These are phyloP conservation scores for Fraxinus paxiana DNA, from an alignment of 305 asterid genomes.

Conservation along the genomic window DNA sequence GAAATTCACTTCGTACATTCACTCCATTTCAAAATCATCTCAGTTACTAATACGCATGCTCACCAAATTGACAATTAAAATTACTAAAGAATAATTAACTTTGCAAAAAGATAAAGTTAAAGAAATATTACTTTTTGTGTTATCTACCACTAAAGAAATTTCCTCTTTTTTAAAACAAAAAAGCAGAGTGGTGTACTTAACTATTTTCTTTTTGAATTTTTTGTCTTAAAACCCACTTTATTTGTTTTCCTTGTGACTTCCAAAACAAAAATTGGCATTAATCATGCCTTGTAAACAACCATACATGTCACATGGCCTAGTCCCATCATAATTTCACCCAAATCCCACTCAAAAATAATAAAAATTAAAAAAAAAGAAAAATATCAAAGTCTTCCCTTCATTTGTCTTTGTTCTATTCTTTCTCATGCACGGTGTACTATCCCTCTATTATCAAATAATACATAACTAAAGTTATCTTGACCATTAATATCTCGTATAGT, in stretches of 20 bases:
- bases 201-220: background rate
- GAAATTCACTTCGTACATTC: background rate
- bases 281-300: background rate
- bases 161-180: background rate
- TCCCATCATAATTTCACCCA: background rate
- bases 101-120: background rate
- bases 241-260: background rate
- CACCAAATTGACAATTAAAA: background rate
- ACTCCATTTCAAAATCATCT: background rate
- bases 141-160: background rate
- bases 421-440: background rate
- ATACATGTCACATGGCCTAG: background rate
- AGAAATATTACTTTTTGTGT: background rate
- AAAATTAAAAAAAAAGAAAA: background rate
- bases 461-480: background rate
- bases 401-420: background rate
- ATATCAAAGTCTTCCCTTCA: background rate
- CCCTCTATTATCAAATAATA: background rate
- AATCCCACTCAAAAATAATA: background rate
- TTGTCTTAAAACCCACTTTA: background rate
- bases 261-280: background rate
- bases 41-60: background rate
- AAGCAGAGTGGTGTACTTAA: background rate
- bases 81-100: background rate
- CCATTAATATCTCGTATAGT: background rate